A percentile compares a stretch with the other conserved stretches of the same genome.
phyloP scores from a whole-genome alignment of 2,329 filamentous ascomycete genomes.

The Sporothrix pseudoabietina region DNA sequence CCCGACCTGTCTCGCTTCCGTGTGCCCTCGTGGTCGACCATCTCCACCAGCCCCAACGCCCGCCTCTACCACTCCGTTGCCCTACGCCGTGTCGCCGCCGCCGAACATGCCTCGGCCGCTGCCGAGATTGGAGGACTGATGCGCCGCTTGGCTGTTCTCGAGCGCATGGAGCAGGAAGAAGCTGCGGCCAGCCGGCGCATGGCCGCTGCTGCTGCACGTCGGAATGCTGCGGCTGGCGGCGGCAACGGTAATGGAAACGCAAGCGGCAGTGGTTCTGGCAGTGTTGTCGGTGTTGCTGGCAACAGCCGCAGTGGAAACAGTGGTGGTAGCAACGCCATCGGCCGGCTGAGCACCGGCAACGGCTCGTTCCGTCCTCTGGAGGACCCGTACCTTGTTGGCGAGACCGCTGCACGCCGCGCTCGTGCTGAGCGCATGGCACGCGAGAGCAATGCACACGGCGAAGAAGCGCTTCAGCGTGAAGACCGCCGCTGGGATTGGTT shows the following conservation, averaged over 20 bases:
- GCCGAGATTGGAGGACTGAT: slow-evolving; percentile 39
- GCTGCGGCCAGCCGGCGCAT: slow-evolving; percentile 35
- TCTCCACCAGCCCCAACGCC: slow-evolving; percentile 56
- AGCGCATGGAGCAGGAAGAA: slow-evolving; percentile 45
- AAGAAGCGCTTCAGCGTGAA: slow-evolving; percentile 58
- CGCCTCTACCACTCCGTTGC: slow-evolving; percentile 67
- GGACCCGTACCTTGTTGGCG: slow-evolving; percentile 68
- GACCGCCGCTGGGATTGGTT: slow-evolving; percentile 64
- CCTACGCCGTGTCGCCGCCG: slow-evolving; percentile 58
- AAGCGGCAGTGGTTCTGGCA: not conserved
- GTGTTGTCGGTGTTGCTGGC: slow-evolving; percentile 16
- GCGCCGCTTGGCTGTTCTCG: slow-evolving; percentile 42
- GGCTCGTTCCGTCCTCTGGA: slow-evolving; percentile 56
- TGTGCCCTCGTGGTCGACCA: slow-evolving; percentile 61
- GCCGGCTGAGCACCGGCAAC: slow-evolving; percentile 36
- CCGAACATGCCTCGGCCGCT: slow-evolving; percentile 43
- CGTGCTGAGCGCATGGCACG: slow-evolving; percentile 59
- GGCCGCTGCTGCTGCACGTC: slow-evolving; percentile 25
- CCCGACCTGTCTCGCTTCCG: slow-evolving; percentile 57
- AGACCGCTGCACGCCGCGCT: slow-evolving; percentile 62
- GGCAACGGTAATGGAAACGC: slow-evolving; percentile 28
- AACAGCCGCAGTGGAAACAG: slow-evolving; percentile 35
- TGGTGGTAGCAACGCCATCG: slow-evolving; percentile 30
- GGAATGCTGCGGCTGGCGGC: slow-evolving; percentile 30
- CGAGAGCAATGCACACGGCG: slow-evolving; percentile 48